These are phyloP conservation scores for Gnaphalium uliginosum DNA, from an alignment of 129 eudicot genomes.

Conservation along the genomic window DNA sequence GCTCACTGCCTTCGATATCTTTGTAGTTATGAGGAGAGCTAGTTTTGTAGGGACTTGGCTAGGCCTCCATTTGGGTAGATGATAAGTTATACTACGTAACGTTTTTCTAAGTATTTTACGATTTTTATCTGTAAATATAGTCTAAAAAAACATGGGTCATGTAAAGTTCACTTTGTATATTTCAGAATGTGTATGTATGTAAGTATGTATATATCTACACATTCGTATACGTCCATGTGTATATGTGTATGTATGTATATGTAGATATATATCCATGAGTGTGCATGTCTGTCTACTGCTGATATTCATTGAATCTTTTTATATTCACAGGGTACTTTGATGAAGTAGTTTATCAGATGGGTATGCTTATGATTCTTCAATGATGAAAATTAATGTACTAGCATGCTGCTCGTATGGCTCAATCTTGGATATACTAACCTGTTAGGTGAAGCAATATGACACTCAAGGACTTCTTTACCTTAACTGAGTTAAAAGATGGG, in stretches of 20 bases:
- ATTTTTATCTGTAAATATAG: too few relatives aligned
- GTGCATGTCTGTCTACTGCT: not conserved
- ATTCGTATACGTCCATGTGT: too few relatives aligned
- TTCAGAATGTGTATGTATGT: too few relatives aligned
- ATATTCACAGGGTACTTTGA: conserved; percentile 32
- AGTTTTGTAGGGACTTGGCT: not conserved
- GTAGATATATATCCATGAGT: not conserved
- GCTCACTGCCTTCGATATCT: not conserved
- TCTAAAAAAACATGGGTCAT: too few relatives aligned
- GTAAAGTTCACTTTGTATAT: too few relatives aligned
- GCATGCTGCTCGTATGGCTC: conserved; percentile 20
- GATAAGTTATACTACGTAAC: not conserved
- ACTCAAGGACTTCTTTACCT: conserved; percentile 78
- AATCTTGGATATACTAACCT: conserved; percentile 33
- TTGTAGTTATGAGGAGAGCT: not conserved
- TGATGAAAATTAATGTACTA: conserved; percentile 24
- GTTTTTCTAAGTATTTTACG: too few relatives aligned
- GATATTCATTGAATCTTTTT: conserved; percentile 1
- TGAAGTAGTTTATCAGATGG: conserved; percentile 14
- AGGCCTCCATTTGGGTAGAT: not conserved
- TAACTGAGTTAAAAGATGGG: conserved; percentile 81
- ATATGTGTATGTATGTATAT: too few relatives aligned
- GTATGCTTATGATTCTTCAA: conserved; percentile 4
- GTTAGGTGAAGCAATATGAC: conserved; percentile 53
- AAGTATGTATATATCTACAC: too few relatives aligned